Evolutionary conservation across 306 rosid genomes (phyloP), one percentile per base, ranked within the genome.

Genomic region (Vigna radiata): DNA sequence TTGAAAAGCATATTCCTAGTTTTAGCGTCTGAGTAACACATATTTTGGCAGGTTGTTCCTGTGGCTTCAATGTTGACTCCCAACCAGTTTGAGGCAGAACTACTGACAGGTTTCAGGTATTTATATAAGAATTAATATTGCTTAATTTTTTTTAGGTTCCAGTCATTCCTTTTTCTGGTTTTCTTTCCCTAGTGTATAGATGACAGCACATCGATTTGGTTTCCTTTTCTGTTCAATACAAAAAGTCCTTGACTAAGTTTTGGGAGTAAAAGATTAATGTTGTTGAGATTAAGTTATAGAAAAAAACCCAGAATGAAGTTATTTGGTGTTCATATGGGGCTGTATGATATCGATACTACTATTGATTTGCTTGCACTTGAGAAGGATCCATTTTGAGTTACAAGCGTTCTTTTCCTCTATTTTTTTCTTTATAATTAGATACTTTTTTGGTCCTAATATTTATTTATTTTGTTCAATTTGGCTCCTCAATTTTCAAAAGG

Each of bases 11-110:
- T 29, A 27, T 79, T 76, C 62, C 55, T 50, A 37, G 77, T 59
- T 58, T 84, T 82, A 67, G 71, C 68, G 23, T 83, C 85, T 72
- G 41, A 80, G 55, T 47, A 47, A 56, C 67, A 39, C 80, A 50
- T 59, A 41, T 73, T 78, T 54, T 83, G 78, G 47, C 84, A 92
- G 99, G 97, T 95, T 75, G 96, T 95, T 54, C 97, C 97, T 13
- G 93, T 92, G 29, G 92, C 98, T 82, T 92, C 98, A 80, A 89
- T 95, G 98, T 83, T 92, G 87, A 90, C 98, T 71, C 98, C 97
- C 72, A 95, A 95, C 83, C 98, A 95, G 84, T 95, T 95, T 83
- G 97, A 95, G 85, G 97, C 98, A 75, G 97, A 95, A 87, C 82
- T 88, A 66, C 81, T 92, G 82, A 88, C 98, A 54, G 90, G 93